Base-by-base conservation (phyloP, 2,329 filamentous ascomycete genomes). In the Xylaria sp. region DNA sequence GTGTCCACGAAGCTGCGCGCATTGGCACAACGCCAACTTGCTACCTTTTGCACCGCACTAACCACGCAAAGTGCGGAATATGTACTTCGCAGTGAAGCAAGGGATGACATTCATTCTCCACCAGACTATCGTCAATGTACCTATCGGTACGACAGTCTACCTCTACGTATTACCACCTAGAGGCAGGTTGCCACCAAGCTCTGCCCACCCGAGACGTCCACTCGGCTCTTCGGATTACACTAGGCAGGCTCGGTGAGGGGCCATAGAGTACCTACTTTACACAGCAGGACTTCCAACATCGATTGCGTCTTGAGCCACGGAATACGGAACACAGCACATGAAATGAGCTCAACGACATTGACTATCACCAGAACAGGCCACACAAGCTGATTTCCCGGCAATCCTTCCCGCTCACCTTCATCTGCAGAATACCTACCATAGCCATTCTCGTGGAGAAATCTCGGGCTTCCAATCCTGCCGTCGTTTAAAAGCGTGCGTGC, bases 361-460 rank as follows among this genome's bases (percentile, higher is more conserved):
- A 59, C 58, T 55, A 35, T 60, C 51, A 64, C 62, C 23, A n/a
- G 11, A n/a, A 34, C 19, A 35, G 10, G 11, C 58, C 44, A 64
- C 30, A 37, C 52, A 47, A 50, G 16, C 30, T 39, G 53, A 53
- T 16, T 35, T 60, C n/a, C 50, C 44, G 42, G 58, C 56, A 59
- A 54, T 56, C 59, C 52, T 59, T 49, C 39, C 34, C n/a, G 44
- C 60, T 51, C 60, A 55, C 39, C 34, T 55, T 62, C 44, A 16
- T 35, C 35, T 19, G 13, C 53, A 42, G 7, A 39, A 16, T 16
- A 16, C 16, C 16, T 47, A 37, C 6, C 48, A 47, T 59, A 46
- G 49, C 57, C 53, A 23, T 11, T 57, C 50, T 44, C 35, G 37
- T 42, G 37, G 11, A 42, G 37, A 42, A 10, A 42, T 42, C 37